Base-by-base conservation (phyloP, 768 basidiomycete genomes). In the Auricularia heimuer region DNA sequence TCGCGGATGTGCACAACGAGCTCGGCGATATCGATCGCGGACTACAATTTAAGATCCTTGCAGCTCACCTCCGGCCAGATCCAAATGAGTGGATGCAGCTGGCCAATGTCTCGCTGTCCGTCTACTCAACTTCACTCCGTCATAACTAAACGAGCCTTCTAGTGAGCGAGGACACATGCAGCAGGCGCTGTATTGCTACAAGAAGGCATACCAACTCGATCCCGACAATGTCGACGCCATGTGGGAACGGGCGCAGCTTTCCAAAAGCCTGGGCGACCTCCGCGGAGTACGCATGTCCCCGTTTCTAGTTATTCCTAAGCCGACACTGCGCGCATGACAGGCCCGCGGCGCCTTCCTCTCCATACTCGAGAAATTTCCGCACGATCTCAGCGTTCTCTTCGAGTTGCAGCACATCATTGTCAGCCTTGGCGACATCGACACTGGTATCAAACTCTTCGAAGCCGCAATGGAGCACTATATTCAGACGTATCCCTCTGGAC, bases 181-280 rank as follows among this genome's bases (percentile, higher is more conserved):
- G 65, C 94, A 98, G 74, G 92, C 93, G 2, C 73, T 97, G 42
- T 98, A 98, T 71, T 98, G 96, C 72, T 92, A 90, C 72, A 81
- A 88, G 0, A 95, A 97, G 71, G 84, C 90, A 1, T 83, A 88
- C 69, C 85, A 82, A 65, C 77, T 90, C 29, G 88, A 96, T 71
- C 89, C 91, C 1, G 80, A 81, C 7, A 94, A 98, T 68, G 83
- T 91, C 16, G 86, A 90, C 65, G 89, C 91, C 3, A 81, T 93
- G 16, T 97, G 92, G 92, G 94, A 98, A 69, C 84, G 93, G 1
- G 93, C 94, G 0, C 80, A 83, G 3, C 81, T 96, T 12, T 87
- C 92, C 1, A 88, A 87, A 69, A 86, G 90, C 68, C 83, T 87
- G 36, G 86, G 86, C 2, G 86, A 92, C 44, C 76, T 85, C 44